Evolutionary conservation across 352 stramenopile species (phyloP).

Genomic region (Phytophthora colocasiae): DNA sequence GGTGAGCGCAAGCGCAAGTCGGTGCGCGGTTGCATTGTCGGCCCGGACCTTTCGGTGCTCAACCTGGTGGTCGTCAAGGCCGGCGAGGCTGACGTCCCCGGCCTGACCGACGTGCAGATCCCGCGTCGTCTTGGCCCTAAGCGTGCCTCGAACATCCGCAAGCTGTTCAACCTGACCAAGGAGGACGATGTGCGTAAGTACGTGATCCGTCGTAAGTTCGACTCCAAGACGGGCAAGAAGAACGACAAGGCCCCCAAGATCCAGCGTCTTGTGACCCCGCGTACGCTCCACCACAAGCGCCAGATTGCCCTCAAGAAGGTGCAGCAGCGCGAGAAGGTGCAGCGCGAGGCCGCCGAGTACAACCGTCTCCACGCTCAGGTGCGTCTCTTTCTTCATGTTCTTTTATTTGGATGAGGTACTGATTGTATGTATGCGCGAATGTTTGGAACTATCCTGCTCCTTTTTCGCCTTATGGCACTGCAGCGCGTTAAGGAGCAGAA

Average conservation of each 20-base stretch:
- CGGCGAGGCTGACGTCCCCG: slow-evolving; percentile 95
- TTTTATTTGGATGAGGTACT: slow-evolving; percentile 29
- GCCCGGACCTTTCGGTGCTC: slow-evolving; percentile 98
- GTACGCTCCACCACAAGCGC: slow-evolving; percentile 96
- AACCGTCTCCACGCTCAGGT: slow-evolving; percentile 97
- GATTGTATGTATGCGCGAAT: slow-evolving; percentile 46
- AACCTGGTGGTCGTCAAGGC: slow-evolving; percentile 99
- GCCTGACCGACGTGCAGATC: slow-evolving; percentile 97
- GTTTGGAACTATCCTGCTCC: slow-evolving; percentile 75
- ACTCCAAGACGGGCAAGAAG: slow-evolving; percentile 99
- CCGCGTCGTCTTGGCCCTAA: slow-evolving; percentile 99
- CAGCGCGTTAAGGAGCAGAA: slow-evolving; percentile 98
- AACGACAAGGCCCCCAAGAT: slow-evolving; percentile 99
- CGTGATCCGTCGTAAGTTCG: slow-evolving; percentile 98
- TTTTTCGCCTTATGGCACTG: slow-evolving; percentile 95
- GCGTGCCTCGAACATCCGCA: slow-evolving; percentile 99
- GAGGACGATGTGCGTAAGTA: slow-evolving; percentile 99
- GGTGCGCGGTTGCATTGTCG: slow-evolving; percentile 99
- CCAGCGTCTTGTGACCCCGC: slow-evolving; percentile 99
- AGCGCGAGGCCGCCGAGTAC: slow-evolving; percentile 96
- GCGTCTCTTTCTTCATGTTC: slow-evolving; percentile 29
- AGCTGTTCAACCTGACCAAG: slow-evolving; percentile 99
- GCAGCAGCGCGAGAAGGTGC: slow-evolving; percentile 91
- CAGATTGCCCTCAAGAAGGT: slow-evolving; percentile 89
- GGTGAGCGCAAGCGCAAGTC: slow-evolving; percentile 99